Conservation (phyloP, 495 filamentous ascomycete species). For the Lophiotrema nucula region DNA sequence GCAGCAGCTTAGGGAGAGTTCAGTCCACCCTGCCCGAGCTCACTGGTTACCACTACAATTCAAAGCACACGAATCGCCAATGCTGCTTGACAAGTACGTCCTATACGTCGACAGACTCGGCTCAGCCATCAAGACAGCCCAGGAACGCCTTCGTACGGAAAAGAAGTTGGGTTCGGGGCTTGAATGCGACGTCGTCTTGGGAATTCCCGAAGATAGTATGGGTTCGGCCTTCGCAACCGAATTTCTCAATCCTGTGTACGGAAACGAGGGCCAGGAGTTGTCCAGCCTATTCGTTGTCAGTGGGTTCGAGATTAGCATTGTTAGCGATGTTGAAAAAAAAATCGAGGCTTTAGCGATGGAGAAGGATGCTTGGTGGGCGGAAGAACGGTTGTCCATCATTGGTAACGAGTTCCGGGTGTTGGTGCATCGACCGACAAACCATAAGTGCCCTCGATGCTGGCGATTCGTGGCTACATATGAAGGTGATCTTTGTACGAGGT, state of each 20-base stretch:
- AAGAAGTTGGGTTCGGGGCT: slow-evolving; percentile 73
- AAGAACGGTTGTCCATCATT: slow-evolving; percentile 51
- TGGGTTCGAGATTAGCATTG: slow-evolving; percentile 9
- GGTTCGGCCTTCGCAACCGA: not conserved
- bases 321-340: not conserved
- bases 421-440: slow-evolving; percentile 63
- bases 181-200: slow-evolving; percentile 60
- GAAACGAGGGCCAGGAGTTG: slow-evolving; percentile 53
- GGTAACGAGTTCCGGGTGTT: slow-evolving; percentile 39
- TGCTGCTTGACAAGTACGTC: not conserved
- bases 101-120: slow-evolving; percentile 49
- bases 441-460: slow-evolving; percentile 89
- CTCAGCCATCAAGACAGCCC: slow-evolving; percentile 59
- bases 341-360: not conserved
- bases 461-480: slow-evolving; percentile 62
- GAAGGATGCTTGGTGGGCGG: not conserved
- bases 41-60: slow-evolving; percentile 24
- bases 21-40: slow-evolving; percentile 57
- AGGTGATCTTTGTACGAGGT: slow-evolving; percentile 69
- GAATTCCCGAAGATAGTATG: slow-evolving; percentile 29
- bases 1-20: slow-evolving; percentile 52
- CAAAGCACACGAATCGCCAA: not conserved
- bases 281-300: slow-evolving; percentile 77
- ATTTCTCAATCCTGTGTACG: slow-evolving; percentile 18
- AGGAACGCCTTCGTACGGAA: slow-evolving; percentile 62